Conservation (phyloP, 2,329 filamentous ascomycete genomes). For the Paecilomyces sp. region DNA sequence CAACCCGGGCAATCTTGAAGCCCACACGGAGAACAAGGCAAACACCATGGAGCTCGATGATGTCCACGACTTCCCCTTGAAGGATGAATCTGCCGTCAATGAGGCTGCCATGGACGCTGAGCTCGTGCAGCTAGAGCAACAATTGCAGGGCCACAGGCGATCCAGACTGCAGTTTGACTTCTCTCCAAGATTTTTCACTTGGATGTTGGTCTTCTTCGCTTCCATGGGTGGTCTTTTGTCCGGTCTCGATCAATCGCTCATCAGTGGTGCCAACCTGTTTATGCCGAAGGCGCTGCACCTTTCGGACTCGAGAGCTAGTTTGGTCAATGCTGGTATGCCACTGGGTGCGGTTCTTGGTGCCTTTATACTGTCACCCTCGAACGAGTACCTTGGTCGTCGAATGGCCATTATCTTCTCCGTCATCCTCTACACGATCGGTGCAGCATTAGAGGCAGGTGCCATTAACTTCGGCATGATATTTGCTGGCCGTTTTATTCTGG, state of each 20-base stretch:
- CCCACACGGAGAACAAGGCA: slow-evolving; percentile 17
- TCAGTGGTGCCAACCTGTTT: slow-evolving; percentile 60
- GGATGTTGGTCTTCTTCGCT: slow-evolving; percentile 62
- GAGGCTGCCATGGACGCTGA: slow-evolving; percentile 27
- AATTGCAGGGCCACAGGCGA: slow-evolving; percentile 13
- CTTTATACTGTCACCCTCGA: slow-evolving; percentile 57
- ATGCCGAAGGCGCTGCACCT: slow-evolving; percentile 55
- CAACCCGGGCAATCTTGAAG: background rate
- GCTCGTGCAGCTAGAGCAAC: slow-evolving; percentile 20
- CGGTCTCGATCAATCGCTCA: slow-evolving; percentile 66
- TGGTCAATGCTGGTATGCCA: slow-evolving; percentile 65
- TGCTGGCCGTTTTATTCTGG: slow-evolving; percentile 59
- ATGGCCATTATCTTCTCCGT: slow-evolving; percentile 64
- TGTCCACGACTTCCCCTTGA: slow-evolving; percentile 13
- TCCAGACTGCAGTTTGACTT: slow-evolving; percentile 45
- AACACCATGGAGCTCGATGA: slow-evolving; percentile 19
- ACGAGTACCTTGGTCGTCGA: slow-evolving; percentile 60
- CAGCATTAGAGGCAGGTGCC: slow-evolving; percentile 59
- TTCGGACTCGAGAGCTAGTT: slow-evolving; percentile 50
- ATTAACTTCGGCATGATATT: slow-evolving; percentile 67
- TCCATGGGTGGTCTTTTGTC: slow-evolving; percentile 68
- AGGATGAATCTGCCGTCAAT: slow-evolving; percentile 12
- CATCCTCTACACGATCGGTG: slow-evolving; percentile 63
- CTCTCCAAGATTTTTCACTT: slow-evolving; percentile 59
- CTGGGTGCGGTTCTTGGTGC: slow-evolving; percentile 65